Evolutionary conservation across 768 basidiomycete species (phyloP).

Genomic region (Pulveroboletus sp.): DNA sequence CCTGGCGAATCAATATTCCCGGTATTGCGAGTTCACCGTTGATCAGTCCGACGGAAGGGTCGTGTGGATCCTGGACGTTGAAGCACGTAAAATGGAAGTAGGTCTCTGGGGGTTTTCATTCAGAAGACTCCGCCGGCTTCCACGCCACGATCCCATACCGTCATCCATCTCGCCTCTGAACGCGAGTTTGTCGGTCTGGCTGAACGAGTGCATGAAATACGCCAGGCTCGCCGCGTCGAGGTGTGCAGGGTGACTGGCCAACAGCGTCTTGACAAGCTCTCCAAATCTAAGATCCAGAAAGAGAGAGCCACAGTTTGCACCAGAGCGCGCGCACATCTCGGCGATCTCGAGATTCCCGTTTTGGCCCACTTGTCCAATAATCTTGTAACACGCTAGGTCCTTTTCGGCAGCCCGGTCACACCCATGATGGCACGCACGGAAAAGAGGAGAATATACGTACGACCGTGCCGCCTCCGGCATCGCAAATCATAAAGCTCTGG

Average conservation of each 20-base stretch:
- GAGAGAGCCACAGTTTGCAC: slow-evolving; percentile 82
- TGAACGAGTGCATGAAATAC: slow-evolving; percentile 86
- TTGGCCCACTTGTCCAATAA: slow-evolving; percentile 75
- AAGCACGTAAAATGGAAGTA: slow-evolving; percentile 91
- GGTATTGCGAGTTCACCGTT: slow-evolving; percentile 84
- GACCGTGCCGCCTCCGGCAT: slow-evolving; percentile 83
- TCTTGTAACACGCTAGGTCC: slow-evolving; percentile 61
- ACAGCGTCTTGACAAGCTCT: slow-evolving; percentile 71
- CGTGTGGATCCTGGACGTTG: slow-evolving; percentile 80
- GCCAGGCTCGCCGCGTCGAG: slow-evolving; percentile 77
- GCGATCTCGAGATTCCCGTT: slow-evolving; percentile 84
- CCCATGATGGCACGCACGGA: not conserved
- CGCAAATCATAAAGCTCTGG: slow-evolving; percentile 89
- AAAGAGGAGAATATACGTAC: slow-evolving; percentile 33
- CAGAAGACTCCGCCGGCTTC: not conserved
- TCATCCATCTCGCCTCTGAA: slow-evolving; percentile 75
- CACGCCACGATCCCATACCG: slow-evolving; percentile 39
- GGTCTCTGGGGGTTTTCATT: slow-evolving; percentile 45
- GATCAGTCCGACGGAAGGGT: slow-evolving; percentile 71
- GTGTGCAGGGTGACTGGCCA: slow-evolving; percentile 82
- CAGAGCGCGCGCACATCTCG: slow-evolving; percentile 84
- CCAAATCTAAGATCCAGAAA: slow-evolving; percentile 86
- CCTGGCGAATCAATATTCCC: slow-evolving; percentile 69
- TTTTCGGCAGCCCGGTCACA: slow-evolving; percentile 12
- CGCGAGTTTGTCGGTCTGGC: slow-evolving; percentile 81